These are phyloP conservation scores for Termitomyces sp. DNA, from an alignment of 768 basidiomycete species.

Conservation along the genomic window DNA sequence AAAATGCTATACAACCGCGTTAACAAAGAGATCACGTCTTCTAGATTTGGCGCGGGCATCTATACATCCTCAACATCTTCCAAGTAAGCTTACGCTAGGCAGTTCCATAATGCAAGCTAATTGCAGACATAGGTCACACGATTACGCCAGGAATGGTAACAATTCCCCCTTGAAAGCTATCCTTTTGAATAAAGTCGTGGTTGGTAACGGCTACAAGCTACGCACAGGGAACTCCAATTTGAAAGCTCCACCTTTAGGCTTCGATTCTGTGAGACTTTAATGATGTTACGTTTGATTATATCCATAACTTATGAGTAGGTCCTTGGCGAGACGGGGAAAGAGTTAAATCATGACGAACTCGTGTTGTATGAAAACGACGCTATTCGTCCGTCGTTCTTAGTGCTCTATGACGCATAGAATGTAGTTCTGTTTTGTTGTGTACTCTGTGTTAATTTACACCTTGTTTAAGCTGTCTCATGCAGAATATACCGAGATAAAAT, in stretches of 20 bases:
- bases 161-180: conserved; percentile 51
- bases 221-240: conserved; percentile 49
- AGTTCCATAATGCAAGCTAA: neutral
- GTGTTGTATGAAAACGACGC: conserved; percentile 70
- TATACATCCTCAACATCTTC: conserved; percentile 35
- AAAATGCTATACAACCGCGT: neutral
- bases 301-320: conserved; percentile 34
- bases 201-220: conserved; percentile 66
- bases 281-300: neutral
- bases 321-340: conserved; percentile 60
- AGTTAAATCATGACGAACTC: conserved; percentile 66
- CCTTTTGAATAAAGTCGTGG: conserved; percentile 69
- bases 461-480: neutral
- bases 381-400: conserved; percentile 64
- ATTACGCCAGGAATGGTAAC: conserved; percentile 52
- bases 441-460: neutral
- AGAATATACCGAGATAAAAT: too few species aligned
- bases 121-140: conserved; percentile 48
- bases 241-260: conserved; percentile 55
- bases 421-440: neutral
- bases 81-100: conserved; percentile 33
- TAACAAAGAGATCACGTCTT: neutral
- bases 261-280: conserved; percentile 52
- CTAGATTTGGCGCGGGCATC: conserved; percentile 47
- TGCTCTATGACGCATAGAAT: conserved; percentile 54